Conservation (phyloP, 805 yeast genomes). For the Sugiyamaella valdiviana region DNA sequence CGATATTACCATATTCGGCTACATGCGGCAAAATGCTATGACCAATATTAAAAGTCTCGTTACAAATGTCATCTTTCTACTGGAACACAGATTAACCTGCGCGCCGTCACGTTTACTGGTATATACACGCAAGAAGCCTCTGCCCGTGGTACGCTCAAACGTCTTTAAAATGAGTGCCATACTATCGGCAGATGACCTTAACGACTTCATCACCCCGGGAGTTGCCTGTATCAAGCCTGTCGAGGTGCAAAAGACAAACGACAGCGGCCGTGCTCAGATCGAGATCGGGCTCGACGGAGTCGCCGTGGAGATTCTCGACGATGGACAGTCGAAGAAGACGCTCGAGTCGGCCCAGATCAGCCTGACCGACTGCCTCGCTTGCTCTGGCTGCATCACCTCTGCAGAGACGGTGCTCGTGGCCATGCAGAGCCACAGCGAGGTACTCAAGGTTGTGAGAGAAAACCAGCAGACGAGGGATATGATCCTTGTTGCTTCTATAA, state of each 20-base stretch:
- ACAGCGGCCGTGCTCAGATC: conserved; percentile 43
- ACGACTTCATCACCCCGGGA: conserved; percentile 92
- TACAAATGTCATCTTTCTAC: no score
- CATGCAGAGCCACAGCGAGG: conserved; percentile 79
- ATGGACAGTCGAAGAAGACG: conserved; percentile 29
- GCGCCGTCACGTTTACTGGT: no score
- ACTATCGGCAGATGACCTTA: conserved; percentile 81
- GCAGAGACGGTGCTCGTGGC: conserved; percentile 94
- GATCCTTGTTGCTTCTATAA: conserved; percentile 65
- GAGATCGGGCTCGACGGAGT: conserved; percentile 50
- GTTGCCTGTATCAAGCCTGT: conserved; percentile 91
- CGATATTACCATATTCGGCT: no score
- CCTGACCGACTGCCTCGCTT: conserved; percentile 88
- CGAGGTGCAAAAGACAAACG: conserved; percentile 36
- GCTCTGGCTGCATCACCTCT: conserved; percentile 94
- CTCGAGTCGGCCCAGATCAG: conserved; percentile 81
- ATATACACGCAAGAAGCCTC: no score
- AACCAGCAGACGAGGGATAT: conserved; percentile 21
- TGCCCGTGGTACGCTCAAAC: background rate
- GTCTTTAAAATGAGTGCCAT: conserved; percentile 67
- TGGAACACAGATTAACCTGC: no score
- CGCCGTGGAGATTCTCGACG: conserved; percentile 17
- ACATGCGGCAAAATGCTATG: no score
- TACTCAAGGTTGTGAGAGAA: conserved; percentile 51
- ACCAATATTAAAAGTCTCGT: no score